phyloP scores from a whole-genome alignment of 495 filamentous ascomycete genomes.

The Penicillium pulvis region DNA sequence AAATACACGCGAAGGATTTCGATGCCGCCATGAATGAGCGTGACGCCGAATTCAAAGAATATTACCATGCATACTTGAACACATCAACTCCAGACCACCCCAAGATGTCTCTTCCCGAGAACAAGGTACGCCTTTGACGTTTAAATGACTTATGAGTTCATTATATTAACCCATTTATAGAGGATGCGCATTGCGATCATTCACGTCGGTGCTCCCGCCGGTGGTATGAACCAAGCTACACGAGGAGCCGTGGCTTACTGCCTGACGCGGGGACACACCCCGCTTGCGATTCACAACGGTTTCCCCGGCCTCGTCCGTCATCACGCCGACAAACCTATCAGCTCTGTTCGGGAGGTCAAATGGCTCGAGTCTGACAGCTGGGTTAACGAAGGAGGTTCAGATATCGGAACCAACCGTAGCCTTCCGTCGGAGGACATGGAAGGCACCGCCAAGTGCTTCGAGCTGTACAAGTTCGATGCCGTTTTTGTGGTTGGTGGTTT shows the following conservation, averaged over 20 bases:
- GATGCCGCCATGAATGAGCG: conserved; percentile 80
- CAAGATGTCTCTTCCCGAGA: conserved; percentile 61
- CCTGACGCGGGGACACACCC: conserved; percentile 86
- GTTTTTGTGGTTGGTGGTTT: conserved; percentile 95
- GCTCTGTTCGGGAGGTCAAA: conserved; percentile 78
- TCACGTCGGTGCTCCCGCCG: conserved; percentile 97
- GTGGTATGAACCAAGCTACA: conserved; percentile 97
- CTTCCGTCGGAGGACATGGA: conserved; percentile 82
- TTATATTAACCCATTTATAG: conserved; percentile 43
- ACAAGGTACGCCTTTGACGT: conserved; percentile 59
- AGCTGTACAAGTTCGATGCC: conserved; percentile 84
- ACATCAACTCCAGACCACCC: conserved; percentile 75
- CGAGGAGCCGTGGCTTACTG: conserved; percentile 96
- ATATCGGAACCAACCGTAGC: conserved; percentile 96
- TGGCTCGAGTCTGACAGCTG: conserved; percentile 96
- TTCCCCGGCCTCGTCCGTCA: conserved; percentile 95
- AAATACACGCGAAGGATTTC: conserved; percentile 82
- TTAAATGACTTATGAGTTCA: not conserved
- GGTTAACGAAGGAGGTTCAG: conserved; percentile 95
- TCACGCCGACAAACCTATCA: conserved; percentile 76
- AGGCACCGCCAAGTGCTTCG: conserved; percentile 80
- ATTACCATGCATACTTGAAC: conserved; percentile 84
- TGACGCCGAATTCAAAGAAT: conserved; percentile 93
- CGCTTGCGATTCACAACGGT: conserved; percentile 92
- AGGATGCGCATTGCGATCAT: conserved; percentile 93